Conservation (phyloP, 768 basidiomycete genomes). For the Russula sp. region DNA sequence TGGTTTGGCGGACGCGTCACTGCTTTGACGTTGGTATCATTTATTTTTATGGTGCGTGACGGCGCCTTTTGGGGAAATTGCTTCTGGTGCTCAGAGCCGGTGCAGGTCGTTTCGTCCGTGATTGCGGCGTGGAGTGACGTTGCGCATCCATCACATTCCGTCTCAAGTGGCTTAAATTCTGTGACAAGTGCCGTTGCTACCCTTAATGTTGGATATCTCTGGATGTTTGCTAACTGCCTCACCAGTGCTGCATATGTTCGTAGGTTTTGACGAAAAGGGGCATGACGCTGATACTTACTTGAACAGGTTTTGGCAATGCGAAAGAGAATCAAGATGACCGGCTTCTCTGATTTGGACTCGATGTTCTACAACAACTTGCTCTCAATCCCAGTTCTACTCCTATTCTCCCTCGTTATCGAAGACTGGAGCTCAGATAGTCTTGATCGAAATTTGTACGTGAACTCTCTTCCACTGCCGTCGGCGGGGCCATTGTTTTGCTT, state of each 20-base stretch:
- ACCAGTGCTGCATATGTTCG: slow-evolving; percentile 85
- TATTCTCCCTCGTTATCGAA: slow-evolving; percentile 80
- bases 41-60: slow-evolving; percentile 76
- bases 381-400: slow-evolving; percentile 81
- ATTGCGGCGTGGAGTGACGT: slow-evolving; percentile 92
- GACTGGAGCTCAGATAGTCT: slow-evolving; percentile 84
- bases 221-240: slow-evolving; percentile 93
- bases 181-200: slow-evolving; percentile 42
- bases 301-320: slow-evolving; percentile 91
- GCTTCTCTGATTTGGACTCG: slow-evolving; percentile 96
- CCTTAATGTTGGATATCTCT: slow-evolving; percentile 81
- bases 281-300: background rate
- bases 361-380: slow-evolving; percentile 99
- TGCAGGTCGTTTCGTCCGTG: slow-evolving; percentile 81
- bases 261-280: slow-evolving; percentile 15
- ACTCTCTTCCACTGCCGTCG: background rate
- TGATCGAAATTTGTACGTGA: slow-evolving; percentile 76
- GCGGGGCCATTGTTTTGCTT: background rate
- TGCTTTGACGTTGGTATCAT: slow-evolving; percentile 79
- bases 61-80: background rate
- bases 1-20: slow-evolving; percentile 95
- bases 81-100: background rate
- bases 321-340: slow-evolving; percentile 89
- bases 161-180: slow-evolving; percentile 25
- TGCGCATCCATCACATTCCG: slow-evolving; percentile 27